These are phyloP conservation scores for Glarea lozoyensis DNA, from an alignment of 495 filamentous ascomycete genomes.

Conservation along the genomic window DNA sequence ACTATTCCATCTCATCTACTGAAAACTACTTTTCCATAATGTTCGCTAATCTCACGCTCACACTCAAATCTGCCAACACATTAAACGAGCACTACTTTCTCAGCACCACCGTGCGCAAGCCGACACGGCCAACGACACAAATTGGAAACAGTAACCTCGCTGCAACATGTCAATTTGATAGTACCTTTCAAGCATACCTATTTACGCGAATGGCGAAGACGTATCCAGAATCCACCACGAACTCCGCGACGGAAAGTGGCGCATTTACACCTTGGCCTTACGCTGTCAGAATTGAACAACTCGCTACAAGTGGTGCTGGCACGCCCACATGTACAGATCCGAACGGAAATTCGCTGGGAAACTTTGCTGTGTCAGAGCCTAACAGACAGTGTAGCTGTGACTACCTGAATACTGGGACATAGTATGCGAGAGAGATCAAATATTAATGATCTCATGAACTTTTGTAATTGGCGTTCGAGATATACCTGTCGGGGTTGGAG, in stretches of 20 bases:
- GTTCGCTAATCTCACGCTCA: constrained; percentile 32
- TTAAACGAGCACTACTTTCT: constrained; percentile 41
- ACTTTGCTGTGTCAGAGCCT: constrained; percentile 10
- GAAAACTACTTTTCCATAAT: constrained; percentile 38
- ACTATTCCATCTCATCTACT: constrained; percentile 36
- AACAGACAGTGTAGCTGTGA: constrained; percentile 14
- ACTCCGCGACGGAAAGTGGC: too few relatives aligned
- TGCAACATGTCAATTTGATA: constrained; percentile 40
- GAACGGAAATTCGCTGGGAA: constrained; percentile 13
- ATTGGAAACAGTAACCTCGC: constrained; percentile 18
- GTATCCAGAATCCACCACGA: constrained; percentile 21
- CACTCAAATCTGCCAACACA: constrained; percentile 24
- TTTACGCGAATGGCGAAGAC: constrained; percentile 40
- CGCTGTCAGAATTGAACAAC: constrained; percentile 36
- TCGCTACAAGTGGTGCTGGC: constrained; percentile 26
- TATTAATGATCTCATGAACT: too few relatives aligned
- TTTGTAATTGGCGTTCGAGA: too few relatives aligned
- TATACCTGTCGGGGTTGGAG: too few relatives aligned
- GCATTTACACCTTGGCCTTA: constrained; percentile 36
- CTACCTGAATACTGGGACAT: constrained; percentile 19
- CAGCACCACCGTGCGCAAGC: constrained; percentile 33
- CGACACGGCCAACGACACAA: constrained; percentile 28
- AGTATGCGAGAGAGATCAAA: too few relatives aligned
- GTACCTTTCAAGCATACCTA: constrained; percentile 36
- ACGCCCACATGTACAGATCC: constrained; percentile 34